Evolutionary conservation across 257 asterid genomes (phyloP).

Genomic region (Thymus quinquecostatus): DNA sequence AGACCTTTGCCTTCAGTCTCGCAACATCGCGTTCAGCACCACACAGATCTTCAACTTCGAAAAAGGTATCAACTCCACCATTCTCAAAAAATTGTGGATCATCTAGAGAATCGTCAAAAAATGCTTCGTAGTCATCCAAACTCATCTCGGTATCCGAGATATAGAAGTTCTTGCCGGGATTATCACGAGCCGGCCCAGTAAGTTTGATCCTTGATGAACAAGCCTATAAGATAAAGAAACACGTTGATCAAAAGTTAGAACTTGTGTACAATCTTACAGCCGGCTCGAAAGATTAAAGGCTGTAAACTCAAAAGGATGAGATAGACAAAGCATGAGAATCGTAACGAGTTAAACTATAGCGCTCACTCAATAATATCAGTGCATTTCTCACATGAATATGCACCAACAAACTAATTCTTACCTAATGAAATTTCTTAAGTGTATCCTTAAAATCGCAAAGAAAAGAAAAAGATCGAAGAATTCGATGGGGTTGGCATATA

Average conservation of each 20-base stretch:
- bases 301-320: slow-evolving; percentile 14
- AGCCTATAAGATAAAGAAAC: slow-evolving; percentile 40
- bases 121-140: slow-evolving; percentile 44
- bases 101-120: slow-evolving; percentile 45
- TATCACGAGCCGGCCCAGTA: slow-evolving; percentile 31
- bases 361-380: not conserved
- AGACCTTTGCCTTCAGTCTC: slow-evolving; percentile 35
- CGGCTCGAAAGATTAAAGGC: not conserved
- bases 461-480: not conserved
- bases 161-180: slow-evolving; percentile 39
- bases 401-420: not conserved
- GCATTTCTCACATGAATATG: not conserved
- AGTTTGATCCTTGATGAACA: slow-evolving; percentile 31
- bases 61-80: slow-evolving; percentile 47
- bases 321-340: slow-evolving; percentile 9
- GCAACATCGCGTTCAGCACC: slow-evolving; percentile 36
- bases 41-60: slow-evolving; percentile 35
- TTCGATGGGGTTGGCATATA: not conserved
- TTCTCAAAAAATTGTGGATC: slow-evolving; percentile 40
- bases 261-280: not conserved
- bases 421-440: no score
- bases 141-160: slow-evolving; percentile 49
- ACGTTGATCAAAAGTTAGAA: slow-evolving; percentile 18
- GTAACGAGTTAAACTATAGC: not conserved
- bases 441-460: not conserved